Evolutionary conservation across 768 basidiomycete species (phyloP).

Genomic region (Solioccasus polychromus): DNA sequence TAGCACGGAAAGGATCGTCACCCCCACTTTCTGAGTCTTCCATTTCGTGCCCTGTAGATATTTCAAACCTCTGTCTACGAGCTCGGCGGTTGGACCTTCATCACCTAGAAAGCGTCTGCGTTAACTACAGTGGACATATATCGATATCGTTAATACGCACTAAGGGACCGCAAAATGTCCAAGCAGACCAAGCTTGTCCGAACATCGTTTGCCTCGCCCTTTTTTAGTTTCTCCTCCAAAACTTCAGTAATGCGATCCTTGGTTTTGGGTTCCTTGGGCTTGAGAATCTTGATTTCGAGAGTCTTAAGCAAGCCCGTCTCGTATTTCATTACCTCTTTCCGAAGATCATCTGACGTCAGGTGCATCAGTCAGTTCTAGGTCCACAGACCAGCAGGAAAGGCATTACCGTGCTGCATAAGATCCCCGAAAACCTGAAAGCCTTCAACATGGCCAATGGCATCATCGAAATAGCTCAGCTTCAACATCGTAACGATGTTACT

Average conservation of each 20-base stretch:
- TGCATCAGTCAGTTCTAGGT: not conserved
- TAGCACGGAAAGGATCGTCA: conserved; percentile 22
- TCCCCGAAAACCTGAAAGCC: conserved; percentile 25
- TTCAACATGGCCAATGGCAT: conserved; percentile 21
- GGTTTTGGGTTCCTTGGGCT: too few species aligned
- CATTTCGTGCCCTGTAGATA: conserved; percentile 3
- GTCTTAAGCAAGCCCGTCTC: too few species aligned
- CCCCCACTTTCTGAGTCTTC: conserved; percentile 22
- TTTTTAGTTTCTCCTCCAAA: conserved; percentile 13
- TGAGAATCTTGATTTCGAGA: too few species aligned
- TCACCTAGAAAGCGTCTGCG: conserved; percentile 2
- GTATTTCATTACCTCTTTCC: conserved; percentile 9
- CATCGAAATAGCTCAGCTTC: conserved; percentile 22
- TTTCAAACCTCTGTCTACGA: conserved; percentile 11
- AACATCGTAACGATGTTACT: conserved; percentile 22
- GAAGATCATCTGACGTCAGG: conserved; percentile 10
- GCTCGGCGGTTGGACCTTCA: conserved; percentile 7
- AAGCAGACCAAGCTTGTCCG: conserved; percentile 23
- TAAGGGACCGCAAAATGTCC: conserved; percentile 21
- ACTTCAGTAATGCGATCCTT: conserved; percentile 20
- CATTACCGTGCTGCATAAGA: conserved; percentile 20
- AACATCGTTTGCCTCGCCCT: conserved; percentile 12
- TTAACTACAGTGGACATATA: not conserved
- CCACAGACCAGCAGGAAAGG: too few species aligned
- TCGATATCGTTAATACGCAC: conserved; percentile 2